phyloP scores from a whole-genome alignment of 1,284 basidiomycete species.

The Ceratobasidium sp. region DNA sequence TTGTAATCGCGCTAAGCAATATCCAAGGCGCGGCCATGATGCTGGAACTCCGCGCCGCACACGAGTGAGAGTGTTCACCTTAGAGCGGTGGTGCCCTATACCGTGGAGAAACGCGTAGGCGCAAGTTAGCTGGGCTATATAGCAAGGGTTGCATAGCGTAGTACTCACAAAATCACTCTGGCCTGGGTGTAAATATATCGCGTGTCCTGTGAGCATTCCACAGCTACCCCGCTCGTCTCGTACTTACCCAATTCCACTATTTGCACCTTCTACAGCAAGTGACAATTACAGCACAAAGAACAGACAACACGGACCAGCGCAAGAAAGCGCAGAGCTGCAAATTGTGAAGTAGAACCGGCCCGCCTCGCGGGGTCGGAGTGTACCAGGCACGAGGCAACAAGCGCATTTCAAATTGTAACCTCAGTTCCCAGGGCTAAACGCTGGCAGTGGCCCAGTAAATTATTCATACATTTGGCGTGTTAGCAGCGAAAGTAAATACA shows the following conservation, averaged over 20 bases:
- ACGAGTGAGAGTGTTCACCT: neutral
- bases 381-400: slow-evolving; percentile 35
- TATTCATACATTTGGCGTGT: slow-evolving; percentile 25
- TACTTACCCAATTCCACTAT: neutral
- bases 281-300: slow-evolving; percentile 13
- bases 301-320: slow-evolving; percentile 41
- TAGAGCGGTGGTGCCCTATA: slow-evolving; percentile 1
- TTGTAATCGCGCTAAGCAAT: slow-evolving; percentile 41
- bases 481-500: slow-evolving; percentile 27
- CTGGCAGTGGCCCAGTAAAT: slow-evolving; percentile 17
- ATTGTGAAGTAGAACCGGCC: slow-evolving; percentile 30
- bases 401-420: slow-evolving; percentile 35
- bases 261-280: neutral
- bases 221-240: neutral
- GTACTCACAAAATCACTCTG: slow-evolving; percentile 14
- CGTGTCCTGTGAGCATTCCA: neutral
- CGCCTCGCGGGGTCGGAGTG: slow-evolving; percentile 39
- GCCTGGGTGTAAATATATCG: slow-evolving; percentile 3
- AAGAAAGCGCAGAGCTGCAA: slow-evolving; percentile 25
- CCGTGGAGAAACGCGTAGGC: too few species aligned
- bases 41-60: neutral
- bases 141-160: neutral
- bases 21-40: slow-evolving; percentile 42
- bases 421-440: slow-evolving; percentile 21
- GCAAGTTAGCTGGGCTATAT: neutral